These are phyloP conservation scores for Quercus dentata DNA, from an alignment of 306 rosid genomes.

Conservation along the genomic window DNA sequence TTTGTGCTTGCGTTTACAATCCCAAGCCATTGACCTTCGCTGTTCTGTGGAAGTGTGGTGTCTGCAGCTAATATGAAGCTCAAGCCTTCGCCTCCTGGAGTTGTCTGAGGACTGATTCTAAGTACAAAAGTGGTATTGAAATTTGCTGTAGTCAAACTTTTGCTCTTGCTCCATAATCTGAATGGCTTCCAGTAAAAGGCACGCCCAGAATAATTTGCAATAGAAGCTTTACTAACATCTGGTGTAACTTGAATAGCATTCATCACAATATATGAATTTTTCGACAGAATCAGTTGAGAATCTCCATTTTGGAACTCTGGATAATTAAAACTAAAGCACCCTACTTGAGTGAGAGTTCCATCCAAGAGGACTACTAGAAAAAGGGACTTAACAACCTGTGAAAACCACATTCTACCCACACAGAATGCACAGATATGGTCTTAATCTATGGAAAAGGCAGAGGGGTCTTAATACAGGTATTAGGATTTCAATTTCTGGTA, in stretches of 20 bases:
- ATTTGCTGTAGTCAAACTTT: constrained; percentile 11
- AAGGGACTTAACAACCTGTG: constrained; percentile 2
- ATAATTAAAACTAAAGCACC: constrained; percentile 27
- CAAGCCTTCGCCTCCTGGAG: constrained; percentile 44
- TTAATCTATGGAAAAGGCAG: background rate
- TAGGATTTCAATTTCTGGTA: background rate
- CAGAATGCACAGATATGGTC: background rate
- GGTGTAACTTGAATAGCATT: constrained; percentile 44
- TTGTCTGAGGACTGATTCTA: background rate
- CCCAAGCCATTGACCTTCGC: constrained; percentile 42
- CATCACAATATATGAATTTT: constrained; percentile 6
- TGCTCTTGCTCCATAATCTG: constrained; percentile 30
- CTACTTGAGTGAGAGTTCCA: constrained; percentile 14
- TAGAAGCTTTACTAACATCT: background rate
- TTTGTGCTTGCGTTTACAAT: constrained; percentile 44
- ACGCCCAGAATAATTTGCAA: constrained; percentile 20
- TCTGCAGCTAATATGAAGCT: constrained; percentile 39
- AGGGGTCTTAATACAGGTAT: background rate
- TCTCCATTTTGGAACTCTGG: constrained; percentile 16
- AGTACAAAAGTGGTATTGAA: constrained; percentile 44
- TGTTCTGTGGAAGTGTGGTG: constrained; percentile 21
- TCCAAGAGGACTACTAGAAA: constrained; percentile 12
- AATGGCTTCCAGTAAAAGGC: constrained; percentile 23
- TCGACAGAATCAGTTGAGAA: background rate
- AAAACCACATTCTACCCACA: background rate